Base-by-base conservation (phyloP, 176 grass and related monocot species). In the Themeda triandra region DNA sequence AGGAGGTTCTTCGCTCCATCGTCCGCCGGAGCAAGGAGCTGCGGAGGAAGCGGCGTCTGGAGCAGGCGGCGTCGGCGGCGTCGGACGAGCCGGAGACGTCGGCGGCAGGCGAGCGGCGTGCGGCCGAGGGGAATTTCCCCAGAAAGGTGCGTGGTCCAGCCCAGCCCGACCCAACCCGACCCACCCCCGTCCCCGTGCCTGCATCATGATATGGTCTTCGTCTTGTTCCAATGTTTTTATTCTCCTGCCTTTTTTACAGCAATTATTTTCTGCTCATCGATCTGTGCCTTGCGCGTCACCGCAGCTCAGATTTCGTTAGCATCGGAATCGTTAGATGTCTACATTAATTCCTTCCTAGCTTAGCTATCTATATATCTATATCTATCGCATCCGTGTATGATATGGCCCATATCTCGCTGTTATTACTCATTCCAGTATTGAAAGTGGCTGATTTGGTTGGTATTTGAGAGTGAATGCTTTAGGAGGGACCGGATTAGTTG, bases 131-230 rank as follows among this genome's bases (percentile, higher is more conserved):
- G 68, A 90, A 79, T 67, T 83, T 79, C 80, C 23, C 49, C 48
- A 69, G 58, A 69, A 83, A 90, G 89, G 89, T 90, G 74, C 73
- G 84, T 83, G 80, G 84, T 87, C 84, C 89, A 80, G 84, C 59
- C 84, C 87, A 80, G 59, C 82, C 87, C 82, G 46, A 27, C 76
- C 82, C 79, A 41, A 54, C 44, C 87, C 75, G 49, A 74, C 78
- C 72, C 78, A 69, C 19, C 63, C 24, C n/a, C n/a, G n/a, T n/a
- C n/a, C 30, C 6, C 29, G 41, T 66, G 13, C 33, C 53, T 10
- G 54, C 51, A 73, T 44, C 70, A 87, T 90, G 69, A 90, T 80
- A 24, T 21, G 27, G 33, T 72, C 60, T 79, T 75, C 27, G 3
- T 80, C 32, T 79, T 63, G 36, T 83, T 82, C 40, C 53, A 36